These are phyloP conservation scores for Dictyostelium purpureum DNA, from an alignment of 78 protist genomes.

Conservation along the genomic window DNA sequence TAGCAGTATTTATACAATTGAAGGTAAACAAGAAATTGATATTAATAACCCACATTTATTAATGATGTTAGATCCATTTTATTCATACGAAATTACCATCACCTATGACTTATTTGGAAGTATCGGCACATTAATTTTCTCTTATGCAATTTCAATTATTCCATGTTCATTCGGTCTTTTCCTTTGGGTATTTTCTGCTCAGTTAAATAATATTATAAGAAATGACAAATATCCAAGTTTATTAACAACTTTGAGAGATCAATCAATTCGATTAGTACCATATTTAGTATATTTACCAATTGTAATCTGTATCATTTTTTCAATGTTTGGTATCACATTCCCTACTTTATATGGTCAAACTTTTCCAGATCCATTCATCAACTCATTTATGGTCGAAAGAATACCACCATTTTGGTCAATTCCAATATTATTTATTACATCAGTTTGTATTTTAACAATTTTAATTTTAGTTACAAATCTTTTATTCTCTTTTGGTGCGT, in stretches of 20 bases:
- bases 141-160: constrained; percentile 23
- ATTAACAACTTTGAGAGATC: constrained; percentile 9
- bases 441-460: constrained; percentile 37
- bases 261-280: constrained; percentile 8
- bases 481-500: constrained; percentile 35
- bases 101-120: constrained; percentile 17
- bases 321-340: neutral
- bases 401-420: constrained; percentile 69
- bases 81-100: constrained; percentile 32
- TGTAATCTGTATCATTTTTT: constrained; percentile 6
- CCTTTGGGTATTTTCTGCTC: constrained; percentile 60
- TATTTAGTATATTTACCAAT: constrained; percentile 27
- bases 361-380: constrained; percentile 65
- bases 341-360: constrained; percentile 7
- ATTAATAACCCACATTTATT: constrained; percentile 46
- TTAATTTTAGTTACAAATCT: constrained; percentile 26
- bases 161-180: constrained; percentile 38
- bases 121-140: constrained; percentile 34
- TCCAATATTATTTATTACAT: constrained; percentile 44
- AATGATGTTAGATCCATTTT: constrained; percentile 47
- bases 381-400: constrained; percentile 31
- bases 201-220: constrained; percentile 5
- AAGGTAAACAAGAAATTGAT: neutral
- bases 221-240: constrained; percentile 66
- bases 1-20: too few relatives aligned